phyloP scores from a whole-genome alignment of 768 basidiomycete species.

The Auriscalpium microsporum region DNA sequence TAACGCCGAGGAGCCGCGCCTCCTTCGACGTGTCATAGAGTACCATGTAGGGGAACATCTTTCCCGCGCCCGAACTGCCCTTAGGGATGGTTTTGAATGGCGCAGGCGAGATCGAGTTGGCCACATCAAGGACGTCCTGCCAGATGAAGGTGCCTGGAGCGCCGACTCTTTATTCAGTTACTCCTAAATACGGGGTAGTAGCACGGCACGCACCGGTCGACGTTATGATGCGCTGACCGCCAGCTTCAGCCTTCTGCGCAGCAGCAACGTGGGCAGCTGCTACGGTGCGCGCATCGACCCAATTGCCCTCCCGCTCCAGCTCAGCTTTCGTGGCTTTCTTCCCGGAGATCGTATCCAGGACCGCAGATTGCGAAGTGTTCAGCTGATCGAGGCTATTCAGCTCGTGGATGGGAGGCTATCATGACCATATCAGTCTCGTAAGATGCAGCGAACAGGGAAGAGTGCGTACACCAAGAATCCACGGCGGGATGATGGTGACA shows the following conservation, averaged over 20 bases:
- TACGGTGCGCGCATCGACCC: neutral
- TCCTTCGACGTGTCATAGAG: neutral
- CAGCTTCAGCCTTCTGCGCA: neutral
- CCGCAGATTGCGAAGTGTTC: neutral
- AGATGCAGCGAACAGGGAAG: neutral
- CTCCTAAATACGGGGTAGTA: no score
- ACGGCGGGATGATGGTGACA: slow-evolving; percentile 28
- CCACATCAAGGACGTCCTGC: slow-evolving; percentile 2
- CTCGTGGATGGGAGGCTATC: slow-evolving; percentile 2
- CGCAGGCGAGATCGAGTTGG: neutral
- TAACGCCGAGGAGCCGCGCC: neutral
- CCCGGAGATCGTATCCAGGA: neutral
- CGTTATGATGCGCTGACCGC: slow-evolving; percentile 1
- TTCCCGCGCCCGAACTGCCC: neutral
- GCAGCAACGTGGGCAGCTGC: neutral
- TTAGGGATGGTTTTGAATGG: neutral
- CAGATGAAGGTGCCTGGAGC: neutral
- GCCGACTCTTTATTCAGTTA: no score
- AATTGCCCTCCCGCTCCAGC: neutral
- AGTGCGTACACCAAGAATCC: neutral
- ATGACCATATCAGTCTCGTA: neutral
- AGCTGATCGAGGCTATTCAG: neutral
- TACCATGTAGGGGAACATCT: neutral
- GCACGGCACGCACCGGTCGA: neutral
- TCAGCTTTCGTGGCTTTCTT: neutral